Conservation (phyloP, 768 basidiomycete species). For the Dioszegia crocea region DNA sequence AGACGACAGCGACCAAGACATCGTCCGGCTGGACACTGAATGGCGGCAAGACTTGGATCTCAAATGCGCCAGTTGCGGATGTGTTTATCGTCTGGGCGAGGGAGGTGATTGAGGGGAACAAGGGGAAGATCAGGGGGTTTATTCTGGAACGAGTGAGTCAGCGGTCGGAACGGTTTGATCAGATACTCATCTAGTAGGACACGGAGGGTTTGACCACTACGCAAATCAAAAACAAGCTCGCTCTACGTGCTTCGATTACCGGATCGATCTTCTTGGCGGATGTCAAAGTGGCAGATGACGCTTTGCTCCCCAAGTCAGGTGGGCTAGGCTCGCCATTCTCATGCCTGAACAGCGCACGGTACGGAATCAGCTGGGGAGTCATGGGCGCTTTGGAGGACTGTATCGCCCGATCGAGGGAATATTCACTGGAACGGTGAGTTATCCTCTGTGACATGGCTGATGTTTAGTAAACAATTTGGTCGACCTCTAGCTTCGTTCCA, state of each 20-base stretch:
- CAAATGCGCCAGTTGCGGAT: conserved; percentile 90
- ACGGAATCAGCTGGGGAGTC: conserved; percentile 88
- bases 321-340: conserved; percentile 84
- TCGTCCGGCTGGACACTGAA: conserved; percentile 80
- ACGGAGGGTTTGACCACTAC: conserved; percentile 76
- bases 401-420: conserved; percentile 67
- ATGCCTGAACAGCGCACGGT: conserved; percentile 86
- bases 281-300: conserved; percentile 68
- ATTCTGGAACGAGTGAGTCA: conserved; percentile 73
- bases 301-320: conserved; percentile 69
- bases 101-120: conserved; percentile 33
- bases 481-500: conserved; percentile 91
- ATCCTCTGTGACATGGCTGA: conserved; percentile 1
- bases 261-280: conserved; percentile 77
- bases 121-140: conserved; percentile 77
- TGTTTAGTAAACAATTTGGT: conserved; percentile 69
- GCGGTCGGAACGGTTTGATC: too few relatives aligned
- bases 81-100: conserved; percentile 90
- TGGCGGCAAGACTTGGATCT: conserved; percentile 97
- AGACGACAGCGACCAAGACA: conserved; percentile 76
- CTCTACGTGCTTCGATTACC: conserved; percentile 65
- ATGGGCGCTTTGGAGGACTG: conserved; percentile 96
- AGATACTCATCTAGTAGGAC: conserved; percentile 55
- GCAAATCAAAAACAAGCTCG: conserved; percentile 86
- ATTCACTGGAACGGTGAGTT: conserved; percentile 71